These are phyloP conservation scores for Balakata baccata DNA, from an alignment of 345 rosid genomes.

Conservation along the genomic window DNA sequence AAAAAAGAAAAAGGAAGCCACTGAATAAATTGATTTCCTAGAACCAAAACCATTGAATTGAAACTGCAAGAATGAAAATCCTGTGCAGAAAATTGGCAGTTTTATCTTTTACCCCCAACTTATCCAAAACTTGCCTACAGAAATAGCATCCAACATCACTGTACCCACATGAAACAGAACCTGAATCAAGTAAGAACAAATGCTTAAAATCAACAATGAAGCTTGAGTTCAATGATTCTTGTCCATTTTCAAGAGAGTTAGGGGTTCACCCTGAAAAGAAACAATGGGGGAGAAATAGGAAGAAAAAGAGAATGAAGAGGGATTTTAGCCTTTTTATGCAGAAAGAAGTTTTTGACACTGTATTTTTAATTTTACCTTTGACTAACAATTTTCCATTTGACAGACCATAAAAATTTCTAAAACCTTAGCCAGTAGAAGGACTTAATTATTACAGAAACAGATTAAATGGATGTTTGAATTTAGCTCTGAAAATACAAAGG, in stretches of 20 bases:
- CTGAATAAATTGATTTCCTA: background rate
- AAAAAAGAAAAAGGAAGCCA: background rate
- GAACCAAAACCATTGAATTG: background rate
- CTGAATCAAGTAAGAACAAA: too few species aligned
- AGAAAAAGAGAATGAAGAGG: background rate
- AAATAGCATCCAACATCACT: too few species aligned
- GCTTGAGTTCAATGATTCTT: background rate
- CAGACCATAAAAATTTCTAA: background rate
- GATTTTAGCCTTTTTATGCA: background rate
- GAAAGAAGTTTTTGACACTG: background rate
- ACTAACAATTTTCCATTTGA: too few species aligned
- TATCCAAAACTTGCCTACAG: too few species aligned
- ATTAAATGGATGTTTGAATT: background rate
- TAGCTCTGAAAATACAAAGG: background rate
- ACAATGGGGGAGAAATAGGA: background rate
- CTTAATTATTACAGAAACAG: background rate
- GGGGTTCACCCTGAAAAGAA: background rate
- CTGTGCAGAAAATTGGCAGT: too few species aligned
- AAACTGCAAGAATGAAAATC: background rate
- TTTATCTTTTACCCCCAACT: too few species aligned
- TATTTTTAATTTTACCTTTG: too few species aligned
- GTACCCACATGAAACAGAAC: too few species aligned
- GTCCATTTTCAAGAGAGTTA: background rate
- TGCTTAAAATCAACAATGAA: background rate
- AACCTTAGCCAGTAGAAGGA: background rate